A percentile compares a stretch with the other conserved stretches of the same genome.
phyloP scores from a whole-genome alignment of 441 rosid species.

The Flueggea neowawraea region DNA sequence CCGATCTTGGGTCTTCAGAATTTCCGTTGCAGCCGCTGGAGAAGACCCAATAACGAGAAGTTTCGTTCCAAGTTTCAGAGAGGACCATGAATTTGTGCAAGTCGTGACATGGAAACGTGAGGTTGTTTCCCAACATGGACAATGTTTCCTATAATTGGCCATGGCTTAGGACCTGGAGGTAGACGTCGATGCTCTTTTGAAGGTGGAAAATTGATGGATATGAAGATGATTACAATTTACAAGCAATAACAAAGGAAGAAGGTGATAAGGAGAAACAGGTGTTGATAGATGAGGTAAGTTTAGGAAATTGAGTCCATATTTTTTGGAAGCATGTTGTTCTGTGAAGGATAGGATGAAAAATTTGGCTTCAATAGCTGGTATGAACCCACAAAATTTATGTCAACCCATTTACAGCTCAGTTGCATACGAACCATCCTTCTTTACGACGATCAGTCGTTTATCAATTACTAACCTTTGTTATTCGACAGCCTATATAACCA shows the following conservation, averaged over 20 bases:
- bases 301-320: neutral
- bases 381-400: too few relatives aligned
- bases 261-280: neutral
- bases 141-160: conserved; percentile 33
- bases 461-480: too few relatives aligned
- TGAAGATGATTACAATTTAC: neutral
- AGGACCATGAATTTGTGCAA: conserved; percentile 26
- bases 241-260: neutral
- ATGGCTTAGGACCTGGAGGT: conserved; percentile 36
- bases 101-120: conserved; percentile 13
- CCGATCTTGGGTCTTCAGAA: conserved; percentile 31
- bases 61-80: conserved; percentile 24
- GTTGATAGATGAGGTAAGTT: neutral
- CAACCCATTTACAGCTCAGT: too few relatives aligned
- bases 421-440: too few relatives aligned
- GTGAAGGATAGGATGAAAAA: neutral
- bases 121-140: conserved; percentile 14
- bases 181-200: neutral
- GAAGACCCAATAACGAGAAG: conserved; percentile 29
- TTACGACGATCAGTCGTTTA: too few relatives aligned
- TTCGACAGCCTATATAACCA: too few relatives aligned
- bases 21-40: conserved; percentile 21
- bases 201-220: neutral
- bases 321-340: neutral
- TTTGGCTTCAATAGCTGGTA: too few relatives aligned